These are phyloP conservation scores for Grosmannia huntii DNA, from an alignment of 2,329 filamentous ascomycete species.

Conservation along the genomic window DNA sequence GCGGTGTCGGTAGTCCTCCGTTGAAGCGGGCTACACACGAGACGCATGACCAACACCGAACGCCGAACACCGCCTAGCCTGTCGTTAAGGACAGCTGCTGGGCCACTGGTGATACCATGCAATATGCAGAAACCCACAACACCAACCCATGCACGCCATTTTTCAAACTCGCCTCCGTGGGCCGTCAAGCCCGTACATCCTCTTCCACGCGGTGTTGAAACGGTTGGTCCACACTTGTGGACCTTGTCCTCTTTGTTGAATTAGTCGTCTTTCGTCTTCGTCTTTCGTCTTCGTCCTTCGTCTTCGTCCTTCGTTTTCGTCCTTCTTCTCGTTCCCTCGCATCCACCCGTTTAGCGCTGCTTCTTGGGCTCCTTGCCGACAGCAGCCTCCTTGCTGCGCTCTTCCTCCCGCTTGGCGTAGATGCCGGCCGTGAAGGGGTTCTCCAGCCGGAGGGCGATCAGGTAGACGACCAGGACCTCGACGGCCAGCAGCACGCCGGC, in stretches of 20 bases:
- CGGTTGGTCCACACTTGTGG: too few species aligned
- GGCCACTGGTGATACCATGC: not conserved
- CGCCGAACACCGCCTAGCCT: not conserved
- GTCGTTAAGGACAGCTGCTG: not conserved
- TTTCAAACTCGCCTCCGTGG: not conserved
- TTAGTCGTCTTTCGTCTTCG: not conserved
- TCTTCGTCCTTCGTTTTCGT: too few species aligned
- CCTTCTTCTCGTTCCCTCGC: constrained; percentile 10
- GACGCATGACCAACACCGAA: not conserved
- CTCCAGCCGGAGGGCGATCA: constrained; percentile 71
- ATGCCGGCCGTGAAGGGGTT: constrained; percentile 91
- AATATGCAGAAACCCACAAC: not conserved
- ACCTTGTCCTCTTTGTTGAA: too few species aligned
- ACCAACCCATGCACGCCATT: not conserved
- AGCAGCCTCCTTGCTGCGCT: constrained; percentile 11
- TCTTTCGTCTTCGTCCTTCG: not conserved
- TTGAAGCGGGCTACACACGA: not conserved
- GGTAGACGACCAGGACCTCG: constrained; percentile 66
- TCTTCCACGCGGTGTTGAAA: too few species aligned
- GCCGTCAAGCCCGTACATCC: too few species aligned
- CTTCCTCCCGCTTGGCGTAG: constrained; percentile 70
- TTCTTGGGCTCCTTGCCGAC: constrained; percentile 32
- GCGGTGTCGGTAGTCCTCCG: not conserved
- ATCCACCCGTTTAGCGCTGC: constrained; percentile 23
- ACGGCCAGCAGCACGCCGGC: constrained; percentile 68